These are phyloP conservation scores for Allium cepa DNA, from an alignment of 106 monocot species.

Conservation along the genomic window DNA sequence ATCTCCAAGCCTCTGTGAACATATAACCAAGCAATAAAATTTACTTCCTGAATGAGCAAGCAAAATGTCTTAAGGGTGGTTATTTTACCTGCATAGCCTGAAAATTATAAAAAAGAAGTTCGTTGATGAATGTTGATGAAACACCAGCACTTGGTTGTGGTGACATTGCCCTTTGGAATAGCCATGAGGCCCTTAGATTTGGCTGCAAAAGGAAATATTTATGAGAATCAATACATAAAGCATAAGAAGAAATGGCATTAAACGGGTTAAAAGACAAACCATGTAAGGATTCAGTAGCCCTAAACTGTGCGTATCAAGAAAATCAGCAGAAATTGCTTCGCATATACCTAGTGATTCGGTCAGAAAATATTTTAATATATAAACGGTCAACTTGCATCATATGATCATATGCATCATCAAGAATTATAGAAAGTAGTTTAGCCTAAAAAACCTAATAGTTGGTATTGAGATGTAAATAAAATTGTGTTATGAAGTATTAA, in stretches of 20 bases:
- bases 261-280: conserved; percentile 37
- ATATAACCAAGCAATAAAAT: conserved; percentile 5
- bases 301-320: conserved; percentile 63
- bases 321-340: conserved; percentile 72
- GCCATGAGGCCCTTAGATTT: conserved; percentile 92
- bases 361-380: too few species aligned
- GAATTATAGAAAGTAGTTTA: too few species aligned
- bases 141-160: conserved; percentile 34
- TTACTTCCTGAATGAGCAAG: neutral
- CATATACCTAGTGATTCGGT: conserved; percentile 46
- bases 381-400: too few species aligned
- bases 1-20: conserved; percentile 68
- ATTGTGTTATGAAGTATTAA: too few species aligned
- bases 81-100: conserved; percentile 67
- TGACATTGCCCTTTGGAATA: conserved; percentile 98
- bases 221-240: neutral
- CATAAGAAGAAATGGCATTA: neutral
- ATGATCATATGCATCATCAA: too few species aligned
- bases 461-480: too few species aligned
- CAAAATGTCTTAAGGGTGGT: neutral
- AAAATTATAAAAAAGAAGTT: conserved; percentile 82
- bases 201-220: conserved; percentile 44
- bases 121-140: conserved; percentile 76
- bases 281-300: conserved; percentile 81
- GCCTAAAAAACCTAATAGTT: too few species aligned